phyloP scores from a whole-genome alignment of 345 rosid genomes.

The Theobroma cacao region DNA sequence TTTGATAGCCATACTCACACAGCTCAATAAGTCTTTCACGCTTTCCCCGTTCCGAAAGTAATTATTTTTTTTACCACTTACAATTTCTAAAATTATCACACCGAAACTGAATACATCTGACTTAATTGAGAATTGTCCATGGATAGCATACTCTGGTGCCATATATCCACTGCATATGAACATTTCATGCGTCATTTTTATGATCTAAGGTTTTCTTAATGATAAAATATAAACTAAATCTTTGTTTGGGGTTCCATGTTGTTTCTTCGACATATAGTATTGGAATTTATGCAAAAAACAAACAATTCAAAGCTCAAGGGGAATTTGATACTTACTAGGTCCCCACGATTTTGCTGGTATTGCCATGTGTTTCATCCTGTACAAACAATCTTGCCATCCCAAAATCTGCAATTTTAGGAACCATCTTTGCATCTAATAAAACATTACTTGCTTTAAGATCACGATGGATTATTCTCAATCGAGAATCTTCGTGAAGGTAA shows the following conservation, averaged over 20 bases:
- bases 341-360: conserved; percentile 25
- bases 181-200: background rate
- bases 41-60: background rate
- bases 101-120: conserved; percentile 44
- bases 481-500: conserved; percentile 38
- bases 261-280: background rate
- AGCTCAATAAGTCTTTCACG: conserved; percentile 17
- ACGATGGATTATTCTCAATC: conserved; percentile 34
- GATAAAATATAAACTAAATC: background rate
- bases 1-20: conserved; percentile 25
- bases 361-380: conserved; percentile 8
- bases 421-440: conserved; percentile 29
- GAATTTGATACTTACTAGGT: conserved; percentile 30
- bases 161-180: conserved; percentile 38
- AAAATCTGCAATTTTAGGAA: conserved; percentile 38
- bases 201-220: background rate
- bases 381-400: conserved; percentile 34
- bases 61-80: conserved; percentile 23
- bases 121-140: conserved; percentile 34
- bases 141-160: conserved; percentile 37
- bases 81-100: conserved; percentile 28
- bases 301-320: background rate
- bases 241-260: background rate
- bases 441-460: conserved; percentile 38
- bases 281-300: background rate